Percentiles rank a stretch among this genome's conserved stretches.
These are phyloP conservation scores for Zymoseptoria tritici DNA, from an alignment of 2,329 filamentous ascomycete genomes.

Conservation along the genomic window DNA sequence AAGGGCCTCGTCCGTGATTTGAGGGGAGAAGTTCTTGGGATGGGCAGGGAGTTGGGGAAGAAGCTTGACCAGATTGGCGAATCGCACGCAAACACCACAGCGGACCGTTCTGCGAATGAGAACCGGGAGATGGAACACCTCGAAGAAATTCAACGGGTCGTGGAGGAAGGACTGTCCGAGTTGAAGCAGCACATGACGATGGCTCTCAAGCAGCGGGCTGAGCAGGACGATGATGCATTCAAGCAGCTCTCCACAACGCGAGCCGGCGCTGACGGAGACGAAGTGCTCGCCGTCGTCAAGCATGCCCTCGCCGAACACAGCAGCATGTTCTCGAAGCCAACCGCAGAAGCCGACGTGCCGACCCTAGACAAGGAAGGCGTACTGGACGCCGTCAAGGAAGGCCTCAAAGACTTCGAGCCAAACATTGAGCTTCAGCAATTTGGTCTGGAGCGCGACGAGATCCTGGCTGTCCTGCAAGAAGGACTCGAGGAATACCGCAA, in stretches of 20 bases:
- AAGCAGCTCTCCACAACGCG: constrained; percentile 37
- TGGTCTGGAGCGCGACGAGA: constrained; percentile 82
- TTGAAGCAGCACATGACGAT: constrained; percentile 78
- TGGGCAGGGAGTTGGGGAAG: constrained; percentile 84
- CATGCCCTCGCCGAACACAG: constrained; percentile 62
- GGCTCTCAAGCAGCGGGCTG: constrained; percentile 69
- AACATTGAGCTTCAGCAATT: constrained; percentile 87
- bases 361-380: constrained; percentile 62
- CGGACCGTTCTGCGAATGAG: constrained; percentile 38
- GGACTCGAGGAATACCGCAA: constrained; percentile 70
- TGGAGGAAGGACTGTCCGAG: constrained; percentile 72
- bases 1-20: constrained; percentile 86
- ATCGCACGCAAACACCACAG: constrained; percentile 22
- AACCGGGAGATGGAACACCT: constrained; percentile 40
- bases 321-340: constrained; percentile 29
- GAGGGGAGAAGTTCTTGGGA: constrained; percentile 84
- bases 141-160: constrained; percentile 66
- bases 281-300: constrained; percentile 79
- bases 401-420: constrained; percentile 90
- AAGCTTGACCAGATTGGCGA: constrained; percentile 65
- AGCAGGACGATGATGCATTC: constrained; percentile 28
- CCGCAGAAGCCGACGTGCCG: constrained; percentile 20
- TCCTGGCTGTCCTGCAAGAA: constrained; percentile 77
- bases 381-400: constrained; percentile 76
- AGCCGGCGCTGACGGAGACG: constrained; percentile 49